These are phyloP conservation scores for Aspergillus funiculosus DNA, from an alignment of 495 filamentous ascomycete genomes.

Conservation along the genomic window DNA sequence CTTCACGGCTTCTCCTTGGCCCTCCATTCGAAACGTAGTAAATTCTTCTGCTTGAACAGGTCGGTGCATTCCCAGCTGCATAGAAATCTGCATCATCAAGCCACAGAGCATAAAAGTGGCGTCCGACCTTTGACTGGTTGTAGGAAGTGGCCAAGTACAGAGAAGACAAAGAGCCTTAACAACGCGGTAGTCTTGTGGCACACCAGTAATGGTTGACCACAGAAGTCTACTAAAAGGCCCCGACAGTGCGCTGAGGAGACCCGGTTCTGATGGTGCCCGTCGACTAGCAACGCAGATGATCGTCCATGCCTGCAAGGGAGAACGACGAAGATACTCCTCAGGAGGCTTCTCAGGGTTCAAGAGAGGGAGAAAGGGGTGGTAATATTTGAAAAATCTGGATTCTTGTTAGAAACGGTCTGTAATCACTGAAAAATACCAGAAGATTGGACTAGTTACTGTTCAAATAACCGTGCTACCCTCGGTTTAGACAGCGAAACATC, in stretches of 20 bases:
- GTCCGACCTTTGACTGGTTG: constrained; percentile 77
- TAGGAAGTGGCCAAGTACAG: constrained; percentile 88
- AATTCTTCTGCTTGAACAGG: constrained; percentile 91
- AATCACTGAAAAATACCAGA: not conserved
- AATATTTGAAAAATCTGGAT: constrained; percentile 62
- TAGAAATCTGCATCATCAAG: constrained; percentile 91
- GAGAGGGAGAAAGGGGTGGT: constrained; percentile 82
- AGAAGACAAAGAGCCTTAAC: constrained; percentile 86
- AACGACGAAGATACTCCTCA: constrained; percentile 69
- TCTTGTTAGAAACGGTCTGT: constrained; percentile 20
- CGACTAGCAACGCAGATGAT: constrained; percentile 78
- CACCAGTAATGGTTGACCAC: constrained; percentile 74
- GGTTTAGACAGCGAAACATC: constrained; percentile 37
- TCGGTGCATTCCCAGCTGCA: constrained; percentile 82
- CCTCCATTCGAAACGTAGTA: constrained; percentile 71
- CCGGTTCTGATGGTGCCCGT: constrained; percentile 60
- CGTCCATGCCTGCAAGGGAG: constrained; percentile 78
- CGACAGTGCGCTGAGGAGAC: constrained; percentile 64
- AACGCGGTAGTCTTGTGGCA: constrained; percentile 78
- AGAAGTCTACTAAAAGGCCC: constrained; percentile 67
- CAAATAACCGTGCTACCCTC: constrained; percentile 38
- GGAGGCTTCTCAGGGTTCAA: constrained; percentile 65
- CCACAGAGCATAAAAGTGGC: constrained; percentile 87
- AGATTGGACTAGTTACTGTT: constrained; percentile 29
- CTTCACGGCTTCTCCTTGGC: constrained; percentile 76